Conservation (phyloP, 257 asterid genomes). For the Solanum medicagineum region DNA sequence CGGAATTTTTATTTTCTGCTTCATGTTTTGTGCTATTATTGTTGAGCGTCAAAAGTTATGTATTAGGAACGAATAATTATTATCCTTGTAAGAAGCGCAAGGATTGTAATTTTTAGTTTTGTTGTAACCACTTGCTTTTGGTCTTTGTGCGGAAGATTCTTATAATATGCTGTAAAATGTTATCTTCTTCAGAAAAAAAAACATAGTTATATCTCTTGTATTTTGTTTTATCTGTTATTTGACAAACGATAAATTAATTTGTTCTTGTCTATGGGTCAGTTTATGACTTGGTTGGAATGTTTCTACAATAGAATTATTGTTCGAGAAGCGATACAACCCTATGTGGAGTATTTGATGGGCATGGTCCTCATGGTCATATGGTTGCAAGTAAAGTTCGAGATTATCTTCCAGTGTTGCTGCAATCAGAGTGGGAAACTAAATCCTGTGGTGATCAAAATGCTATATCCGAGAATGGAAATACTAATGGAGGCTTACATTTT, state of each 20-base stretch:
- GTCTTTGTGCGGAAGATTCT: neutral
- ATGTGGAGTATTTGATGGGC: constrained; percentile 96
- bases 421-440: constrained; percentile 51
- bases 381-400: constrained; percentile 89
- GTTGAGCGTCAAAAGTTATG: neutral
- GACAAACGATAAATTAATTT: constrained; percentile 18
- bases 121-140: neutral
- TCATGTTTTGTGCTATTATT: neutral
- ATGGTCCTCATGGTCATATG: constrained; percentile 96
- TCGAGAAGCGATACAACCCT: constrained; percentile 41
- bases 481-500: constrained; percentile 41
- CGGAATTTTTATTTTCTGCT: neutral
- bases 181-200: neutral
- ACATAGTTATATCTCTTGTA: neutral
- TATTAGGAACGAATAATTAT: neutral
- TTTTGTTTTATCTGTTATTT: neutral
- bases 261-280: constrained; percentile 38
- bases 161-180: neutral
- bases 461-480: constrained; percentile 23
- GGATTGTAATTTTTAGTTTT: neutral
- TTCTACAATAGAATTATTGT: constrained; percentile 59
- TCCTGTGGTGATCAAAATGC: constrained; percentile 22
- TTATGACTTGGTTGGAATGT: constrained; percentile 63
- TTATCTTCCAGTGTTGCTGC: constrained; percentile 58
- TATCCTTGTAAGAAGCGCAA: neutral